Evolutionary conservation across 2,329 filamentous ascomycete species (phyloP).

Genomic region (Ascosphaera apis): DNA sequence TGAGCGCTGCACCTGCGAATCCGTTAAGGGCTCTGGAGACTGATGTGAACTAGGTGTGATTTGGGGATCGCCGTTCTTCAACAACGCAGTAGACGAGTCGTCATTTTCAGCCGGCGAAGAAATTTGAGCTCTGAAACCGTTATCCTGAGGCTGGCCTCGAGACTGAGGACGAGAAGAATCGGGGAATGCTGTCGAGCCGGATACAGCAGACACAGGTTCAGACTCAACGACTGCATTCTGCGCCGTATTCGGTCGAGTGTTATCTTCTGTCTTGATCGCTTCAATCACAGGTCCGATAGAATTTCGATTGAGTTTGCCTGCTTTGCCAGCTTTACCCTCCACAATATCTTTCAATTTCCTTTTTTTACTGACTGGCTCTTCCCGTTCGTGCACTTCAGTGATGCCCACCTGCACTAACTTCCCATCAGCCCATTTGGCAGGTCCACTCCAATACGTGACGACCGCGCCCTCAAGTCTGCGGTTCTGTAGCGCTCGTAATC

Average conservation of each 20-base stretch:
- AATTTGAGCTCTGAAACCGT: not conserved
- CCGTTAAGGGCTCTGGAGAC: no score
- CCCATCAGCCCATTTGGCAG: slow-evolving; percentile 57
- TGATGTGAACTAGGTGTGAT: no score
- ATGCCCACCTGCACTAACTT: slow-evolving; percentile 49
- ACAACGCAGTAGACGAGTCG: not conserved
- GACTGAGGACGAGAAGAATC: not conserved
- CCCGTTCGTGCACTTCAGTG: slow-evolving; percentile 23
- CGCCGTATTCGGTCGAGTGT: slow-evolving; percentile 1
- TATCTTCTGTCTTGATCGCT: slow-evolving; percentile 2
- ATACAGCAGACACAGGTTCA: slow-evolving; percentile 2
- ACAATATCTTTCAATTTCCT: slow-evolving; percentile 11
- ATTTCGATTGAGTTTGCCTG: not conserved
- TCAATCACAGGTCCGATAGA: not conserved
- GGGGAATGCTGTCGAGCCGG: not conserved
- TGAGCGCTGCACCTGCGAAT: no score
- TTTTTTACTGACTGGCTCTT: slow-evolving; percentile 25
- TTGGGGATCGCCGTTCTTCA: no score
- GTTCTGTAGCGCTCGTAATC: slow-evolving; percentile 69
- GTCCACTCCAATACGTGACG: slow-evolving; percentile 82
- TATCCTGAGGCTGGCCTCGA: not conserved
- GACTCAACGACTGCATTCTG: slow-evolving; percentile 8
- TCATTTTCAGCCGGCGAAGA: not conserved
- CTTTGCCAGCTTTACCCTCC: slow-evolving; percentile 7
- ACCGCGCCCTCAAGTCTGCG: slow-evolving; percentile 72